Conservation (phyloP, 208 protist genomes). For the Balamuthia mandrillaris region DNA sequence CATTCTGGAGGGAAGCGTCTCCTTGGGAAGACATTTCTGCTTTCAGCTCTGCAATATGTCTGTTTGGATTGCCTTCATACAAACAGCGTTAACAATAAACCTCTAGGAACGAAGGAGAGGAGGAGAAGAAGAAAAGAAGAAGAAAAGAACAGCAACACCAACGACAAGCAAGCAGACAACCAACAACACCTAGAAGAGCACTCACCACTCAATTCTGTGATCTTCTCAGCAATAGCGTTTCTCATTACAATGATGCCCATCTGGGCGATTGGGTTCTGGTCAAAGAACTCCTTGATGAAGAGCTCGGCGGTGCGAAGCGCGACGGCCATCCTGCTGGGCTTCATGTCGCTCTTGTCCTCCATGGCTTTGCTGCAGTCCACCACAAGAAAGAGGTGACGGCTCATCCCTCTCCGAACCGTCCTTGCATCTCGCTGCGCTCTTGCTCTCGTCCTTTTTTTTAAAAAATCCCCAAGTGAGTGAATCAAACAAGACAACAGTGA, state of each 20-base stretch:
- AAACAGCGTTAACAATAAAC: too few relatives aligned
- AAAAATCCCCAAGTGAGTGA: background rate
- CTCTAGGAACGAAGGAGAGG: too few relatives aligned
- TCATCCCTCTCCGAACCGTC: slow-evolving; percentile 61
- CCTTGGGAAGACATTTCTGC: slow-evolving; percentile 43
- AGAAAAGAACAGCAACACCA: too few relatives aligned
- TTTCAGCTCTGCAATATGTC: slow-evolving; percentile 46
- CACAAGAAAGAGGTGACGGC: slow-evolving; percentile 64
- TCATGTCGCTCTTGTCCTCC: slow-evolving; percentile 43
- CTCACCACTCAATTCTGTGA: slow-evolving; percentile 69
- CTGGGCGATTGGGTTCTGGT: slow-evolving; percentile 83
- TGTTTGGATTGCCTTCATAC: slow-evolving; percentile 31
- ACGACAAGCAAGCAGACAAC: background rate
- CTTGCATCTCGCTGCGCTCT: background rate
- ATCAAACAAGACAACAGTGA: background rate
- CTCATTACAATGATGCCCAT: slow-evolving; percentile 71
- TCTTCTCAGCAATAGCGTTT: slow-evolving; percentile 64
- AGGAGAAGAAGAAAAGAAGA: too few relatives aligned
- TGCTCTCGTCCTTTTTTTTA: background rate
- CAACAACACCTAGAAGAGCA: background rate
- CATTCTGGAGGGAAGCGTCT: slow-evolving; percentile 74
- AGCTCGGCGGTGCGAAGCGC: slow-evolving; percentile 23
- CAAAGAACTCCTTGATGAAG: slow-evolving; percentile 76
- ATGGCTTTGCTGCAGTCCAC: slow-evolving; percentile 61
- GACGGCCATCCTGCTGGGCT: slow-evolving; percentile 49